Base-by-base conservation (phyloP, 2,329 filamentous ascomycete species). In the Grosmannia serpens region DNA sequence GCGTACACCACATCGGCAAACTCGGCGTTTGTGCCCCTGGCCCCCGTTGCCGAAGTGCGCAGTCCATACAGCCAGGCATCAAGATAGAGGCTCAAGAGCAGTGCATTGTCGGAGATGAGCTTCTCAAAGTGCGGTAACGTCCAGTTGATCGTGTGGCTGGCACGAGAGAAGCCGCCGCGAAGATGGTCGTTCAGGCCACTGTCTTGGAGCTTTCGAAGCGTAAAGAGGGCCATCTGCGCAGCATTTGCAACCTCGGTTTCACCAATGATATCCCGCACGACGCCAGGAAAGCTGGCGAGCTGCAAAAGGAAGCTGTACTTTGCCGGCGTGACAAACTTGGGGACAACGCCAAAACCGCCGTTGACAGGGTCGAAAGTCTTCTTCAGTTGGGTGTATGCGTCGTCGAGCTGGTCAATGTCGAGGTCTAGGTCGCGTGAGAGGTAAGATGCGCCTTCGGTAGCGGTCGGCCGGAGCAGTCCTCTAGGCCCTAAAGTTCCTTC, bases 121-220 rank as follows among this genome's bases (percentile, higher is more conserved):
- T 97, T 97, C 74, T 99, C 94, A 66, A 97, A 99, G 70, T 96
- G 91, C 13, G 94, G 94, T 53, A 97, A 76, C 62, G 87, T 89
- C 94, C 94, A 99, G 71, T 97, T 89, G 17, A 84, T 77, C 0
- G 92, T 97, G 9, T 95, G 87, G 17, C 90, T 95, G 69, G 95
- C 96, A 56, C 92, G 83, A 41, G 78, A 74, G 64, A 84, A 83
- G 4, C 81, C 81, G 8, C 74, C 75, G 1, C 79, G 78, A 10
- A 84, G 68, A 59, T 84, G 81, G 60, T 84, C 81, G 56, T 77
- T 73, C 61, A 84, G 65, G 5, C 77, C 79, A 55, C 81, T 76
- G 55, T 79, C 74, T 2, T 75, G 73, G 17, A 97, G 94, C 60
- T 84, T 84, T 46, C 88, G 81, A 54, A 99, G 74, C 0, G 91